These are phyloP conservation scores for Dictyostelium intermedium DNA, from an alignment of 78 protist genomes.

Conservation along the genomic window DNA sequence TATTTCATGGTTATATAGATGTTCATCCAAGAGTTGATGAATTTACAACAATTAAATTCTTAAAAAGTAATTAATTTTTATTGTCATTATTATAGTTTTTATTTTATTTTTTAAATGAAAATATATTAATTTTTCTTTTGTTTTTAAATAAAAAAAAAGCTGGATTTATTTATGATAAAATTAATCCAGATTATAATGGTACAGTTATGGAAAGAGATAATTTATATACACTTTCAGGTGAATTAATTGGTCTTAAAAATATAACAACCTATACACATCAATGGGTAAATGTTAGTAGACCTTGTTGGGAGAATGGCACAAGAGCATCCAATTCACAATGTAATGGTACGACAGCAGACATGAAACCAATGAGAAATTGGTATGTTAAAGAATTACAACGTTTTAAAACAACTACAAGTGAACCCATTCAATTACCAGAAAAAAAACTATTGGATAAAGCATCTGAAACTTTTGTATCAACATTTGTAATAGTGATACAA, in stretches of 20 bases:
- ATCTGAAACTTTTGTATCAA: background rate
- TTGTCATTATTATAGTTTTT: background rate
- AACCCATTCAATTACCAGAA: background rate
- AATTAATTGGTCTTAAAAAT: background rate
- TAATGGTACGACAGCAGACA: background rate
- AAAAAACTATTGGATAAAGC: background rate
- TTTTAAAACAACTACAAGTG: background rate
- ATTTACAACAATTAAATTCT: slow-evolving; percentile 40
- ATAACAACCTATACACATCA: background rate
- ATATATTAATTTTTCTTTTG: too few relatives aligned
- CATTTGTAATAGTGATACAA: background rate
- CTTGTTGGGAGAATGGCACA: background rate
- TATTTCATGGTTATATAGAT: background rate
- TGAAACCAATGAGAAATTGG: background rate
- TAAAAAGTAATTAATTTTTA: background rate
- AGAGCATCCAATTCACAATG: background rate
- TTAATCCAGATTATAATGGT: background rate
- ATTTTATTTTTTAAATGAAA: background rate
- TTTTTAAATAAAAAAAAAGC: too few relatives aligned
- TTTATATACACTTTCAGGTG: background rate
- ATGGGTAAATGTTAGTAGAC: background rate
- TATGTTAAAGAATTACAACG: background rate
- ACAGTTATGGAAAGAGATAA: background rate
- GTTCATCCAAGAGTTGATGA: slow-evolving; percentile 73
- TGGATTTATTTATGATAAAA: background rate